Conservation (phyloP, 768 basidiomycete species). For the Calocybe cyanea region DNA sequence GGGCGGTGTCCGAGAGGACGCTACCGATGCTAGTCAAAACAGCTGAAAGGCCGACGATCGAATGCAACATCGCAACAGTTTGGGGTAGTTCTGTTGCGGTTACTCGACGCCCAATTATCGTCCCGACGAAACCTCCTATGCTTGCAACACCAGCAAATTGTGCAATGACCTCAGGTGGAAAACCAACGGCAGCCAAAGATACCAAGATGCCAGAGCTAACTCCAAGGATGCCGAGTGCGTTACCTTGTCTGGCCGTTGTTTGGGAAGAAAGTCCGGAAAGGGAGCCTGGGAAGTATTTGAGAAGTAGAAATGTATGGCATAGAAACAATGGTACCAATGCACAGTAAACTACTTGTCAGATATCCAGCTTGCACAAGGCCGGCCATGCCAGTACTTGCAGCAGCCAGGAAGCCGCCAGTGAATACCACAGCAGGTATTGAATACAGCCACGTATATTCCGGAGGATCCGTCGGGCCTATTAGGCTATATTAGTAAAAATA, state of each 20-base stretch:
- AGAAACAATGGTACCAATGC: conserved; percentile 53
- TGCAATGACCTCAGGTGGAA: conserved; percentile 65
- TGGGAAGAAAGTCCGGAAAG: conserved; percentile 79
- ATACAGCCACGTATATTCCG: conserved; percentile 85
- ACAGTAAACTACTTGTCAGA: conserved; percentile 78
- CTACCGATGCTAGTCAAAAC: conserved; percentile 84
- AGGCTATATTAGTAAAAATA: conserved; percentile 4
- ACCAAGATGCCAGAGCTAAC: conserved; percentile 79
- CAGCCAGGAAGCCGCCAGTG: conserved; percentile 76
- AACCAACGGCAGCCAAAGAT: conserved; percentile 80
- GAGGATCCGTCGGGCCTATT: conserved; percentile 76
- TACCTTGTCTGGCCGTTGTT: conserved; percentile 82
- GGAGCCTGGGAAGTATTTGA: conserved; percentile 46
- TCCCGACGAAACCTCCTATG: conserved; percentile 67
- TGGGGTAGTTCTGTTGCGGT: conserved; percentile 88
- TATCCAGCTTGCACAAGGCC: conserved; percentile 90
- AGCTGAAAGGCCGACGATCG: conserved; percentile 86
- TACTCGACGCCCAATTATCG: conserved; percentile 76
- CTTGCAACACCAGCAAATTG: conserved; percentile 78
- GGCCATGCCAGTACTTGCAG: conserved; percentile 80
- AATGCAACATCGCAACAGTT: conserved; percentile 74
- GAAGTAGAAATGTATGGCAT: not conserved
- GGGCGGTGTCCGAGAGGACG: conserved; percentile 67
- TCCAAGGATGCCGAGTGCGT: conserved; percentile 82
- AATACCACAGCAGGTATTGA: conserved; percentile 77